Conservation (phyloP, 441 rosid genomes). For the Arabidopsis hybrid region DNA sequence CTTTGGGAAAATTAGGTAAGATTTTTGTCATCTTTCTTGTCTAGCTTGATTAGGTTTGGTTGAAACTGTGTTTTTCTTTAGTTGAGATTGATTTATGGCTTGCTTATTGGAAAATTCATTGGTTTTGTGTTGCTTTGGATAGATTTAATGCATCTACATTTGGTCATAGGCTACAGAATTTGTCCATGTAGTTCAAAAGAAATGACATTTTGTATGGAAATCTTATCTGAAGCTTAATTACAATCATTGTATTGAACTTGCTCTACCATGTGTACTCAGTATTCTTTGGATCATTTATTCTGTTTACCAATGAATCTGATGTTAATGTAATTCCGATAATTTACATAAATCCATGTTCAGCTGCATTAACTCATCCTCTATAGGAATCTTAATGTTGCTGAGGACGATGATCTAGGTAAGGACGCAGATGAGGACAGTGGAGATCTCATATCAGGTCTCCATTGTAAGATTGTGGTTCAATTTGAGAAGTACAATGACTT, state of each 20-base stretch:
- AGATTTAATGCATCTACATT: constrained; percentile 6
- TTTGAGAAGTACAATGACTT: constrained; percentile 83
- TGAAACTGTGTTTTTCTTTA: neutral
- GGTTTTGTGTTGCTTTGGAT: constrained; percentile 7
- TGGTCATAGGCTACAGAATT: neutral
- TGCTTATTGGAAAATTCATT: neutral
- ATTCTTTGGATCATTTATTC: neutral
- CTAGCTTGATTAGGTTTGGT: neutral
- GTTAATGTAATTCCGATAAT: constrained; percentile 17
- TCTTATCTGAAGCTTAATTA: neutral
- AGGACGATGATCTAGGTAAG: constrained; percentile 73
- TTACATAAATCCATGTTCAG: constrained; percentile 27
- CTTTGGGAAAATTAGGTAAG: constrained; percentile 87
- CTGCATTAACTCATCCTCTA: constrained; percentile 42
- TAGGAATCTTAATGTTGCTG: constrained; percentile 89
- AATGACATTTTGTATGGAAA: neutral
- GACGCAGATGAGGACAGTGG: constrained; percentile 57
- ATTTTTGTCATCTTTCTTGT: neutral
- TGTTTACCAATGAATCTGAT: neutral
- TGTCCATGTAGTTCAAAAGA: constrained; percentile 1
- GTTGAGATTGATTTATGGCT: constrained; percentile 11
- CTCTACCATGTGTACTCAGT: neutral
- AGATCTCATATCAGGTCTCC: constrained; percentile 78
- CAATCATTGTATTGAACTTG: constrained; percentile 2
- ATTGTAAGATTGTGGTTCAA: constrained; percentile 92